Percentiles rank a stretch among this genome's conserved stretches.
These are phyloP conservation scores for Xylaria longipes DNA, from an alignment of 495 filamentous ascomycete genomes.

Conservation along the genomic window DNA sequence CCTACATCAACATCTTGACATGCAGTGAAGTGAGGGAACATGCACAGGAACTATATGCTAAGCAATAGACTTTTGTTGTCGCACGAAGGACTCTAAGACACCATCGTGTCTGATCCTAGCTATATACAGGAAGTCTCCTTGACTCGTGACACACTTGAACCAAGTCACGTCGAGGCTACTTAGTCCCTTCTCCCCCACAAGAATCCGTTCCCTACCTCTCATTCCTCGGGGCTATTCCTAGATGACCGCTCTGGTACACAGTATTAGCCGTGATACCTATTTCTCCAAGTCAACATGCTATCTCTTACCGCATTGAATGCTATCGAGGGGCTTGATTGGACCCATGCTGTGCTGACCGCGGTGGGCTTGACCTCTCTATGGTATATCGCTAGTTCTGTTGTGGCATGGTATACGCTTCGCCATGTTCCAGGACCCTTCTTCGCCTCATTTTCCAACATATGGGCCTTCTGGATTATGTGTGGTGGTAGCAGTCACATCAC, in stretches of 20 bases:
- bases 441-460: constrained; percentile 17
- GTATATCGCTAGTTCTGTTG: constrained; percentile 8
- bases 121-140: too few species aligned
- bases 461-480: background rate
- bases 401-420: constrained; percentile 14
- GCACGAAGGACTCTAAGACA: too few species aligned
- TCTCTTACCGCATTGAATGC: background rate
- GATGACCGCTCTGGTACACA: background rate
- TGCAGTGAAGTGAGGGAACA: background rate
- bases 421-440: constrained; percentile 20
- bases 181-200: background rate
- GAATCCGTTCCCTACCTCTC: background rate
- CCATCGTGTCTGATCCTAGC: too few species aligned
- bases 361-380: background rate
- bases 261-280: background rate
- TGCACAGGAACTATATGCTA: too few species aligned
- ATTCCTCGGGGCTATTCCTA: background rate
- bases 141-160: too few species aligned
- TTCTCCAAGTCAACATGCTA: background rate
- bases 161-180: background rate
- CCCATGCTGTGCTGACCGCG: background rate
- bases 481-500: background rate
- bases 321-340: background rate
- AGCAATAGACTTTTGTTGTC: too few species aligned
- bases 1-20: background rate